Evolutionary conservation across 495 filamentous ascomycete genomes (phyloP).

Genomic region (Penicillium ucsense): DNA sequence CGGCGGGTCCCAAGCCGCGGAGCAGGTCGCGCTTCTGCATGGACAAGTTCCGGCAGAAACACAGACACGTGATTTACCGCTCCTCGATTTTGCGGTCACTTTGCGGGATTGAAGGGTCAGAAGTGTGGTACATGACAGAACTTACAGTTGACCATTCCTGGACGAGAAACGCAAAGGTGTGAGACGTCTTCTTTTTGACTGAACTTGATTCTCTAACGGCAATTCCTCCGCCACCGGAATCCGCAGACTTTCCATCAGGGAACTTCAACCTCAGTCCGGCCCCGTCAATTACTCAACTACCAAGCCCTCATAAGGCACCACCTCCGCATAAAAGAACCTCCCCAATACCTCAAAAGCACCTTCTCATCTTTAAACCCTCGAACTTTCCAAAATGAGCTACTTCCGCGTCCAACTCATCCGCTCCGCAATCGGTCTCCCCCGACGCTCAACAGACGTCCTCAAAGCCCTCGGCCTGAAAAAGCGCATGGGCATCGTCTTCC

Average conservation of each 20-base stretch:
- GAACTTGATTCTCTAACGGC: too few relatives aligned
- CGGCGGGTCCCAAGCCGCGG: constrained; percentile 7
- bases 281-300: not conserved
- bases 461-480: constrained; percentile 81
- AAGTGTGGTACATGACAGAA: too few relatives aligned
- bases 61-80: constrained; percentile 17
- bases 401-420: constrained; percentile 95
- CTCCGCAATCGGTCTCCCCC: constrained; percentile 83
- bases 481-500: constrained; percentile 83
- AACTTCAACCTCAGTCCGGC: not conserved
- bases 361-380: not conserved
- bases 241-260: too few relatives aligned
- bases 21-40: constrained; percentile 4
- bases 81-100: constrained; percentile 10
- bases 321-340: not conserved
- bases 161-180: too few relatives aligned
- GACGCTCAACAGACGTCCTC: constrained; percentile 72
- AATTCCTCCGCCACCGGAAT: too few relatives aligned
- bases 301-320: not conserved
- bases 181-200: too few relatives aligned
- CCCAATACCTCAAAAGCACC: not conserved
- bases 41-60: constrained; percentile 11
- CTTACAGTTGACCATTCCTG: too few relatives aligned
- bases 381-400: constrained; percentile 57
- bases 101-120: not conserved